phyloP scores from a whole-genome alignment of 192 early-diverging fungal genomes.

The Linnemannia schmuckeri region DNA sequence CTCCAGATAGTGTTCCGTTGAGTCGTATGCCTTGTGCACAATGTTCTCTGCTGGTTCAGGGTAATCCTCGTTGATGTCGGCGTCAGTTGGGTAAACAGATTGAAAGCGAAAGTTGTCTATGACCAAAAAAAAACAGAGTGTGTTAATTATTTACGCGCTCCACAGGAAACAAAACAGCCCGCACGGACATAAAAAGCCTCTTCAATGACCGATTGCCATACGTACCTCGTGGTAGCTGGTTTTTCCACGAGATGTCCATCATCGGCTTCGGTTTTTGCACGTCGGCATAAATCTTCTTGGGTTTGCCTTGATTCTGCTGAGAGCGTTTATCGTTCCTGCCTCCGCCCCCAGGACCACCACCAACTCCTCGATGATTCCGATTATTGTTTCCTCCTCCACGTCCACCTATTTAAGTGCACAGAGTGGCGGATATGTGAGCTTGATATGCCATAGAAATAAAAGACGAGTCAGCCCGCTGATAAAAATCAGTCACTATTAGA shows the following conservation, averaged over 20 bases:
- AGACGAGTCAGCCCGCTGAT: neutral
- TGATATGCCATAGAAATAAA: neutral
- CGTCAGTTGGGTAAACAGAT: conserved; percentile 22
- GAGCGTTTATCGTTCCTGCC: neutral
- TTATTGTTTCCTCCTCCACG: neutral
- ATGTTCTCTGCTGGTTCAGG: conserved; percentile 65
- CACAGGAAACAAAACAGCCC: neutral
- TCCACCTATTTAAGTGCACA: neutral
- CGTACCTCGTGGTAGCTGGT: conserved; percentile 19
- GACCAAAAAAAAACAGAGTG: neutral
- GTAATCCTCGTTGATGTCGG: conserved; percentile 38
- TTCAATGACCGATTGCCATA: neutral
- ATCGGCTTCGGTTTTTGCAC: conserved; percentile 20
- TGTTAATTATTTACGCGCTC: neutral
- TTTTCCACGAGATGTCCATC: conserved; percentile 39
- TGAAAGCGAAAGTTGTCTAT: conserved; percentile 46
- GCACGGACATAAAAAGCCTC: neutral
- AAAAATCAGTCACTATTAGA: neutral
- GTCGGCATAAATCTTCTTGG: neutral
- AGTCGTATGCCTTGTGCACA: conserved; percentile 55
- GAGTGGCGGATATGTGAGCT: neutral
- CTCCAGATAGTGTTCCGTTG: conserved; percentile 62
- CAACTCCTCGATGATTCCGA: neutral
- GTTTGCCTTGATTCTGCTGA: conserved; percentile 4
- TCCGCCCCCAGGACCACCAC: neutral